phyloP scores from a whole-genome alignment of 805 yeast species.

The Priceomyces medius region DNA sequence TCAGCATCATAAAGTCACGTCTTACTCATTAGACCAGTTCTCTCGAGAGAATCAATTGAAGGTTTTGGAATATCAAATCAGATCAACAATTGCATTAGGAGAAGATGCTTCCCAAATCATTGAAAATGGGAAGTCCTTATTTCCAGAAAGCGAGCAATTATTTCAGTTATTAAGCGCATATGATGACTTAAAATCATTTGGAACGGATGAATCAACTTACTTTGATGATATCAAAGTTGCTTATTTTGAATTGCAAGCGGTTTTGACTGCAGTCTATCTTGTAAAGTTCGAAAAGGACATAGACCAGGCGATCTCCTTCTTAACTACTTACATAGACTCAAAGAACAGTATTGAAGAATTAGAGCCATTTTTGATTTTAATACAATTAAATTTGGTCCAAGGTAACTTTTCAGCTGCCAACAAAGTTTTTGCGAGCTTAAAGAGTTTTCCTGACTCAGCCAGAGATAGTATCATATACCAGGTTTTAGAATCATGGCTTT shows the following conservation, averaged over 20 bases:
- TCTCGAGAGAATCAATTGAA: conserved; percentile 36
- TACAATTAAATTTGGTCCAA: conserved; percentile 39
- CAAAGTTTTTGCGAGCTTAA: conserved; percentile 30
- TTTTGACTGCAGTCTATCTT: conserved; percentile 38
- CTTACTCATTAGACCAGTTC: conserved; percentile 38
- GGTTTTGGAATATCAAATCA: conserved; percentile 40
- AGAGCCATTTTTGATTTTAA: conserved; percentile 41
- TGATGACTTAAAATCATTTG: conserved; percentile 43
- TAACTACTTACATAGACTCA: conserved; percentile 27
- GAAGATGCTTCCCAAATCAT: conserved; percentile 41
- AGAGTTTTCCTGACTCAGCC: conserved; percentile 32
- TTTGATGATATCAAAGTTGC: conserved; percentile 39
- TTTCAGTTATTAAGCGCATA: conserved; percentile 42
- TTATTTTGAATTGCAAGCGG: conserved; percentile 40
- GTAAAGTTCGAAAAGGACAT: conserved; percentile 35
- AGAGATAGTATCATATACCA: conserved; percentile 74
- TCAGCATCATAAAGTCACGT: conserved; percentile 47
- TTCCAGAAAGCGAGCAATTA: conserved; percentile 33
- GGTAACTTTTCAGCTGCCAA: conserved; percentile 36
- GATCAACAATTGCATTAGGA: conserved; percentile 37
- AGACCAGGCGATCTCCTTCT: conserved; percentile 35
- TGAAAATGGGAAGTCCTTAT: conserved; percentile 31
- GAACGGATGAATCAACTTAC: conserved; percentile 42
- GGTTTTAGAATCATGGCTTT: conserved; percentile 71
- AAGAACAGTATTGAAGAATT: conserved; percentile 27